Conservation (phyloP, 257 asterid species). For the Solanum lignicaule region DNA sequence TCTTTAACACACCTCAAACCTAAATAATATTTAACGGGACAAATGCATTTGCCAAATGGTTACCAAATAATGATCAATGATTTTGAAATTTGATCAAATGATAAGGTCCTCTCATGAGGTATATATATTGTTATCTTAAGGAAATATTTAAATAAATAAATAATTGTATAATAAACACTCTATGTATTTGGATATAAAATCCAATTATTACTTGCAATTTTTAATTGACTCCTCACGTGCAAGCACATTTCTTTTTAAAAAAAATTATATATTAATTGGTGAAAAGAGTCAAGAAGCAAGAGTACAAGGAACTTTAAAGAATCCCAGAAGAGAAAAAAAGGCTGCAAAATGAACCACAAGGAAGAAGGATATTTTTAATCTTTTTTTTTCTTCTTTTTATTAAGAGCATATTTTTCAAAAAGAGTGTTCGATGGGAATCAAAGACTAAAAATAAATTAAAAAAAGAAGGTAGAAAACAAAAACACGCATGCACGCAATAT, state of each 20-base stretch:
- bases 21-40: neutral
- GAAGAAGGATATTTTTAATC: neutral
- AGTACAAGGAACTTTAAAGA: neutral
- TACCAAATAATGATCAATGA: neutral
- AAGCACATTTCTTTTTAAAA: neutral
- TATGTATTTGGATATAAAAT: neutral
- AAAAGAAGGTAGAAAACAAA: neutral
- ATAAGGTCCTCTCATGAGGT: neutral
- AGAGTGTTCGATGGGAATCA: neutral
- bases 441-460: neutral
- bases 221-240: neutral
- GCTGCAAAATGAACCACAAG: neutral
- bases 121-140: neutral
- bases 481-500: neutral
- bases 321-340: neutral
- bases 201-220: neutral
- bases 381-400: neutral
- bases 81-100: neutral
- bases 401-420: neutral
- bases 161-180: neutral
- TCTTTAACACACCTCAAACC: neutral
- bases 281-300: neutral
- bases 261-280: neutral
- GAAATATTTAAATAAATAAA: neutral
- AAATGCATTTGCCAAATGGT: neutral